phyloP scores from a whole-genome alignment of 139 green algal genomes.

The Picochlorum sp. region DNA sequence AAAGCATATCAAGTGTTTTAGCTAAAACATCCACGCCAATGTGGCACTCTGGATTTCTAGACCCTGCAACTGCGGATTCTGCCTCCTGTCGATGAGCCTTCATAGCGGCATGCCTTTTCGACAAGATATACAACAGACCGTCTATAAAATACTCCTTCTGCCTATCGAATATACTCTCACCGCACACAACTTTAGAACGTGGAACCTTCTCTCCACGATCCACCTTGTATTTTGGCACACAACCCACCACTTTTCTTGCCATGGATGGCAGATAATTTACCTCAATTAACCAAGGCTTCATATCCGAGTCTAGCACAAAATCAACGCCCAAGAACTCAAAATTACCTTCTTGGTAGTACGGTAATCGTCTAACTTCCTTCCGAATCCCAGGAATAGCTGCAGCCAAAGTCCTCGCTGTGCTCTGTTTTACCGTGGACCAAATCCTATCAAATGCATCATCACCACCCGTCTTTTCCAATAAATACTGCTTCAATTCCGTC shows the following conservation, averaged over 20 bases:
- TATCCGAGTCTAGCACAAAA: slow-evolving; percentile 53
- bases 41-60: no score
- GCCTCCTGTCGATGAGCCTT: not conserved
- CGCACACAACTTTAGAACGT: not conserved
- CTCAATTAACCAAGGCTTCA: slow-evolving; percentile 59
- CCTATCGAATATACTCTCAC: slow-evolving; percentile 38
- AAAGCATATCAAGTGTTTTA: not conserved
- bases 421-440: slow-evolving; percentile 22
- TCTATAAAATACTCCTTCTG: slow-evolving; percentile 55
- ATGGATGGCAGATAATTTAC: slow-evolving; percentile 61
- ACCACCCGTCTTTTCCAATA: slow-evolving; percentile 11
- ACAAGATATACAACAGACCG: slow-evolving; percentile 42
- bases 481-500: slow-evolving; percentile 30
- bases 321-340: slow-evolving; percentile 62
- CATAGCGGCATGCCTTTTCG: not conserved
- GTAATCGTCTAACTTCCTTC: slow-evolving; percentile 1
- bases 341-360: not conserved
- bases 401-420: slow-evolving; percentile 23
- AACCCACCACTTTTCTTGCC: slow-evolving; percentile 34
- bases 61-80: no score
- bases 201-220: not conserved
- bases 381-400: slow-evolving; percentile 21
- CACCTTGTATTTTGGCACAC: not conserved
- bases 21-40: not conserved
- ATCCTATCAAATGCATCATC: slow-evolving; percentile 15